phyloP scores from a whole-genome alignment of 2,329 filamentous ascomycete species.

The Penicillium rolfsii region DNA sequence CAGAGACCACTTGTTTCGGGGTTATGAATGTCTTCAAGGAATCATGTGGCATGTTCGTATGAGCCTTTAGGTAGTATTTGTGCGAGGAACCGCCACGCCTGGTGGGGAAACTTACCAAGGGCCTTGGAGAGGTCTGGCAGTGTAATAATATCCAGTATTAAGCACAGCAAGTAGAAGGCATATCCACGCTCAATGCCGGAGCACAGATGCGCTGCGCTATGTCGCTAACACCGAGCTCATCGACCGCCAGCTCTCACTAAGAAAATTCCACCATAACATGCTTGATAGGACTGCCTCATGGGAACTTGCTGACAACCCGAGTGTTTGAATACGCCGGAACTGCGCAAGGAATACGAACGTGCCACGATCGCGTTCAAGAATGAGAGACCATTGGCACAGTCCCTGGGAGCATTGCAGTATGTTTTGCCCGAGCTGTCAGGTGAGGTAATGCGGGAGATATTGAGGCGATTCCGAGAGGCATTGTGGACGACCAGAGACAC shows the following conservation, averaged over 20 bases:
- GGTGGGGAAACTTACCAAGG: slow-evolving; percentile 34
- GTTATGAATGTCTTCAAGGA: slow-evolving; percentile 50
- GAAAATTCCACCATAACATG: not conserved
- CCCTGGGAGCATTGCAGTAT: not conserved
- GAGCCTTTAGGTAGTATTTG: slow-evolving; percentile 42
- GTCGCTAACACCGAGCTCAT: slow-evolving; percentile 4
- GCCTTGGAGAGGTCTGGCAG: slow-evolving; percentile 44
- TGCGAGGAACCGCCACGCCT: slow-evolving; percentile 30
- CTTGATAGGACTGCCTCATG: slow-evolving; percentile 5
- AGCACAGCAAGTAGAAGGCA: slow-evolving; percentile 10
- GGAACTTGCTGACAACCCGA: slow-evolving; percentile 3
- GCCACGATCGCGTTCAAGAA: slow-evolving; percentile 1
- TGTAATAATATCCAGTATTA: slow-evolving; percentile 23
- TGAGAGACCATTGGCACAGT: not conserved
- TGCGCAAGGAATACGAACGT: slow-evolving; percentile 8
- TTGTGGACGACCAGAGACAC: slow-evolving; percentile 5
- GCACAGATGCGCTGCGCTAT: slow-evolving; percentile 11
- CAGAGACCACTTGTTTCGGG: slow-evolving; percentile 45
- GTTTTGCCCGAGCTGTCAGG: not conserved
- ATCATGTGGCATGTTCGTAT: slow-evolving; percentile 49
- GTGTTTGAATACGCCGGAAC: slow-evolving; percentile 1
- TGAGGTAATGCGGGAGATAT: not conserved
- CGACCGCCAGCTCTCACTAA: not conserved
- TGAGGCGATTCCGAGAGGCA: not conserved
- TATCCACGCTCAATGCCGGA: not conserved